Evolutionary conservation across 2,329 filamentous ascomycete genomes (phyloP).

Genomic region (Arthrobotrys megalospora): DNA sequence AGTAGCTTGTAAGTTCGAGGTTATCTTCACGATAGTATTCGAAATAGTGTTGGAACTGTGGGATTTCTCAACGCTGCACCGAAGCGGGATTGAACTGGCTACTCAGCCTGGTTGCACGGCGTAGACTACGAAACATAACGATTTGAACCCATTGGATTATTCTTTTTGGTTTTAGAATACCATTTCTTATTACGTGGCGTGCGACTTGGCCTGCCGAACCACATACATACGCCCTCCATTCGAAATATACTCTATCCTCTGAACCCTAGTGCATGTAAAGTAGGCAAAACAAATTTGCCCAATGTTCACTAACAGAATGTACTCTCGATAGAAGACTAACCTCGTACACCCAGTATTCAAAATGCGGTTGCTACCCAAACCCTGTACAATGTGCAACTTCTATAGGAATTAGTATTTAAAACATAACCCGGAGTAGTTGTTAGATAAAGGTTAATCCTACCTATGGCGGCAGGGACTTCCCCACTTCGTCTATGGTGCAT

Average conservation of each 20-base stretch:
- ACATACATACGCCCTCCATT: background rate
- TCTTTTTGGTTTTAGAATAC: background rate
- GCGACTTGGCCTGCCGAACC: background rate
- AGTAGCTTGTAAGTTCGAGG: background rate
- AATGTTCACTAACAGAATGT: too few relatives aligned
- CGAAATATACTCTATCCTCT: background rate
- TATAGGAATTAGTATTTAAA: background rate
- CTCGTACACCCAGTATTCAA: background rate
- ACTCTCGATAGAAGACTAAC: too few relatives aligned
- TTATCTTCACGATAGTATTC: background rate
- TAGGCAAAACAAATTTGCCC: too few relatives aligned
- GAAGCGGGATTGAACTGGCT: background rate
- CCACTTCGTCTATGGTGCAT: background rate
- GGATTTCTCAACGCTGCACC: constrained; percentile 9
- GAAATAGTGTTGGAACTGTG: constrained; percentile 14
- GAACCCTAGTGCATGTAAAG: too few relatives aligned
- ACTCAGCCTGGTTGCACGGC: background rate
- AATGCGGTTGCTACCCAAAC: background rate
- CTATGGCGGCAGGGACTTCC: constrained; percentile 35
- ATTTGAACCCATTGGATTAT: background rate
- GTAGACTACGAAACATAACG: background rate
- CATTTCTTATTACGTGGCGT: background rate
- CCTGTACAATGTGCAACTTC: background rate
- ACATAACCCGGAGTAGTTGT: background rate
- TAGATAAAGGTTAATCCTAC: constrained; percentile 5